Conservation (phyloP, 1,139 yeast species). For the Geotrichum restrictum region DNA sequence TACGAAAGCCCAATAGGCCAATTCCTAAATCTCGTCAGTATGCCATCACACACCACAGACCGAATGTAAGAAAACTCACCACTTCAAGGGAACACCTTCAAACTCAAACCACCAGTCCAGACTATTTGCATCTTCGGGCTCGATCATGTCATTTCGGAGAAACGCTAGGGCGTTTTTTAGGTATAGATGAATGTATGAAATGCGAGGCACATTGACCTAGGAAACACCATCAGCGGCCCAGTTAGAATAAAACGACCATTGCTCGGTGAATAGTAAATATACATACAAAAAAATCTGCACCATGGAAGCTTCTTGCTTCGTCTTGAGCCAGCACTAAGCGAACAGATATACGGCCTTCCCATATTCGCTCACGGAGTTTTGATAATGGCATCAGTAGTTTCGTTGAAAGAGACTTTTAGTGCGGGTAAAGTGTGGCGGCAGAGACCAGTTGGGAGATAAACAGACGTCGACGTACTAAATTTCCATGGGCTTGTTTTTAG, state of each 20-base stretch:
- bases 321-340: slow-evolving; percentile 36
- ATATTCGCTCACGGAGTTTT: slow-evolving; percentile 41
- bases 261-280: neutral
- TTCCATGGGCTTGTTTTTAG: too few relatives aligned
- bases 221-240: neutral
- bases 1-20: slow-evolving; percentile 69
- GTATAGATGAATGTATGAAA: slow-evolving; percentile 56
- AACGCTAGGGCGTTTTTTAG: slow-evolving; percentile 44
- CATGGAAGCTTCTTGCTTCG: slow-evolving; percentile 33
- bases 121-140: slow-evolving; percentile 38
- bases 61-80: slow-evolving; percentile 37
- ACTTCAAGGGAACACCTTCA: slow-evolving; percentile 59
- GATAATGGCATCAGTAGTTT: slow-evolving; percentile 1
- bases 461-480: neutral
- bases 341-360: slow-evolving; percentile 57
- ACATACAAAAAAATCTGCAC: slow-evolving; percentile 27
- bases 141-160: slow-evolving; percentile 43
- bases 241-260: neutral
- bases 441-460: neutral
- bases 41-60: neutral
- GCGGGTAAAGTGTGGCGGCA: neutral
- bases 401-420: neutral
- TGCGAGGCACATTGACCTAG: slow-evolving; percentile 41
- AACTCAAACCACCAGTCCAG: slow-evolving; percentile 73
- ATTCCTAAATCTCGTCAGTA: slow-evolving; percentile 42